phyloP scores from a whole-genome alignment of 2,329 filamentous ascomycete species.

The Microdochium trichocladiopsis region DNA sequence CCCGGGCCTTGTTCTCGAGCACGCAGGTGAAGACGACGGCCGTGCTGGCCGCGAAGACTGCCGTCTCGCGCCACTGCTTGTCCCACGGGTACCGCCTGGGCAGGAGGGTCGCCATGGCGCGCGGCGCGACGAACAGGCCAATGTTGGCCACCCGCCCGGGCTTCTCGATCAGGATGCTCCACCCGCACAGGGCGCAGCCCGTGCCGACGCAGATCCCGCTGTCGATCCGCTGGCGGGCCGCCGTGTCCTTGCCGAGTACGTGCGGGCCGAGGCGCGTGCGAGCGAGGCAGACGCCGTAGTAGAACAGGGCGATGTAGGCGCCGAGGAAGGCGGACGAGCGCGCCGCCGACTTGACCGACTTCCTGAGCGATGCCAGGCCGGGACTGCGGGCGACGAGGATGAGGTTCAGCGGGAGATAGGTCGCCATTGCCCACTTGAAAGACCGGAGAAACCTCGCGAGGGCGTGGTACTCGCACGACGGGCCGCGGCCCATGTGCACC shows the following conservation, averaged over 20 bases:
- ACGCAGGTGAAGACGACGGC: slow-evolving; percentile 65
- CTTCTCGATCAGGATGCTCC: slow-evolving; percentile 72
- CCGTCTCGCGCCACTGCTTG: slow-evolving; percentile 60
- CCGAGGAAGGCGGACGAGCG: slow-evolving; percentile 74
- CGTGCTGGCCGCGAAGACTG: slow-evolving; percentile 59
- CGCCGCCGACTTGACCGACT: slow-evolving; percentile 50
- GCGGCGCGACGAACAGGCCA: slow-evolving; percentile 72
- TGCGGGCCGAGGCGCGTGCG: slow-evolving; percentile 67
- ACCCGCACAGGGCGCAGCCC: slow-evolving; percentile 72
- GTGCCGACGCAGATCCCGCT: slow-evolving; percentile 60
- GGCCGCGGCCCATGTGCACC: slow-evolving; percentile 72
- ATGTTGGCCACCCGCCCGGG: slow-evolving; percentile 63
- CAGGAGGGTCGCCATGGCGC: slow-evolving; percentile 67
- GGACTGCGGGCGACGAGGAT: slow-evolving; percentile 50
- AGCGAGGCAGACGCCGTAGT: slow-evolving; percentile 76
- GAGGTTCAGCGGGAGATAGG: slow-evolving; percentile 70
- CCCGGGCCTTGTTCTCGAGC: slow-evolving; percentile 52
- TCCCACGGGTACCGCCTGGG: slow-evolving; percentile 59
- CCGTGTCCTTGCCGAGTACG: slow-evolving; percentile 48
- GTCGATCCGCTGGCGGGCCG: slow-evolving; percentile 45
- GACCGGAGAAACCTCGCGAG: slow-evolving; percentile 59
- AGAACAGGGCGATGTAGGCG: slow-evolving; percentile 71
- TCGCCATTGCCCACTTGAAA: slow-evolving; percentile 68
- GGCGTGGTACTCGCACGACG: slow-evolving; percentile 69
- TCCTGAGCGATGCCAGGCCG: slow-evolving; percentile 31